phyloP scores from a whole-genome alignment of 2,329 filamentous ascomycete species.

The Fusarium liriodendri region DNA sequence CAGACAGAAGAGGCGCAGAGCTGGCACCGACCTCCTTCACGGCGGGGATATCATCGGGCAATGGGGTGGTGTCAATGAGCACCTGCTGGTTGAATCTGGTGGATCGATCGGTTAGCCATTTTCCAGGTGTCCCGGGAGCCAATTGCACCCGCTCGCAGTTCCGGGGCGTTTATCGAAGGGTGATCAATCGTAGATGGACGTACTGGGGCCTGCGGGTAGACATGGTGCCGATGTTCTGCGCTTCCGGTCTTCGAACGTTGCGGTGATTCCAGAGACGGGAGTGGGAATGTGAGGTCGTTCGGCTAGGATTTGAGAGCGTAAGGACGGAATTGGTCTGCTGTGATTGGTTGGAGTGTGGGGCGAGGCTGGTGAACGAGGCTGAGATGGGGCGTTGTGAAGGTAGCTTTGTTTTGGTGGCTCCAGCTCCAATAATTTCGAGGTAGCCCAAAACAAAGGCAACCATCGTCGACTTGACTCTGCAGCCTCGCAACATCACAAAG shows the following conservation, averaged over 20 bases:
- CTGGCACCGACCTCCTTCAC: slow-evolving; percentile 94
- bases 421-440: slow-evolving; percentile 45
- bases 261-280: slow-evolving; percentile 44
- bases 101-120: slow-evolving; percentile 46
- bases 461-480: slow-evolving; percentile 19
- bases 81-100: slow-evolving; percentile 91
- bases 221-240: slow-evolving; percentile 51
- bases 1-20: slow-evolving; percentile 91
- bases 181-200: slow-evolving; percentile 34
- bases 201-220: slow-evolving; percentile 57
- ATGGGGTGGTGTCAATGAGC: slow-evolving; percentile 95
- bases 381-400: slow-evolving; percentile 15
- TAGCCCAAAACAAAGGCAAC: slow-evolving; percentile 37
- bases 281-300: slow-evolving; percentile 43
- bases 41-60: slow-evolving; percentile 90
- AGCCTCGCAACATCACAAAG: slow-evolving; percentile 25
- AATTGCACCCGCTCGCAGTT: slow-evolving; percentile 35
- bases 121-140: slow-evolving; percentile 23
- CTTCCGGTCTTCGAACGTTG: slow-evolving; percentile 44
- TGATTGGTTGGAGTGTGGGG: slow-evolving; percentile 51
- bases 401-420: slow-evolving; percentile 46
- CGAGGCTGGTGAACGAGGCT: slow-evolving; percentile 46
- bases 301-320: slow-evolving; percentile 51
- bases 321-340: slow-evolving; percentile 53
- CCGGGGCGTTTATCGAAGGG: neutral